phyloP scores from a whole-genome alignment of 2,329 filamentous ascomycete species.

The Ambrosiella xylebori region DNA sequence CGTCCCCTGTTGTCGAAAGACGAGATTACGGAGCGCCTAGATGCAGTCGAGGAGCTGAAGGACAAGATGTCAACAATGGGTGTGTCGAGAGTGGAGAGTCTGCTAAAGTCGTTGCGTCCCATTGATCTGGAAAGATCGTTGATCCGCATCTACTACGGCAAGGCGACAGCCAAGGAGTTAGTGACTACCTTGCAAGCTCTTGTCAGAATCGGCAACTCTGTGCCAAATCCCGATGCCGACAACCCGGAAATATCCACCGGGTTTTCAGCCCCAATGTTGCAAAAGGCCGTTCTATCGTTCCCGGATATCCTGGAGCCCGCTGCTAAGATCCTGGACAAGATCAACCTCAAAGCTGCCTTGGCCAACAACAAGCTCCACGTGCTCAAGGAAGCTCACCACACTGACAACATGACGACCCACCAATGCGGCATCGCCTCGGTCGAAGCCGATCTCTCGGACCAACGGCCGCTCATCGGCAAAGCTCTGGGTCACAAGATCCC shows the following conservation, averaged over 20 bases:
- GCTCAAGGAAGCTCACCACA: slow-evolving; percentile 75
- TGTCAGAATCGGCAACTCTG: slow-evolving; percentile 48
- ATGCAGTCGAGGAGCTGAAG: slow-evolving; percentile 73
- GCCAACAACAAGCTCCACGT: slow-evolving; percentile 87
- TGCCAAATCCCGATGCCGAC: slow-evolving; percentile 55
- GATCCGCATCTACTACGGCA: slow-evolving; percentile 93
- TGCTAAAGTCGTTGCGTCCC: slow-evolving; percentile 54
- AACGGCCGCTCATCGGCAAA: slow-evolving; percentile 52
- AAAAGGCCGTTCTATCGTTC: slow-evolving; percentile 54
- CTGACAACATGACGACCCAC: slow-evolving; percentile 72
- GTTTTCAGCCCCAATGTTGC: slow-evolving; percentile 54
- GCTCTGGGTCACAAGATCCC: slow-evolving; percentile 53
- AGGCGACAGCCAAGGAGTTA: slow-evolving; percentile 79
- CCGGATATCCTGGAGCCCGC: slow-evolving; percentile 62
- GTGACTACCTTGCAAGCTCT: slow-evolving; percentile 71
- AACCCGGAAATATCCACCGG: slow-evolving; percentile 42
- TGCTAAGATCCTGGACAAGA: slow-evolving; percentile 59
- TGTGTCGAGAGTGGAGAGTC: slow-evolving; percentile 55
- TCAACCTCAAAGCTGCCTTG: slow-evolving; percentile 69
- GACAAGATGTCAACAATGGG: slow-evolving; percentile 46
- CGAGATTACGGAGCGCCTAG: slow-evolving; percentile 59
- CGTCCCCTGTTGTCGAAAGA: slow-evolving; percentile 65
- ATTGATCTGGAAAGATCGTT: slow-evolving; percentile 76
- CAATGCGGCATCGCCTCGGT: slow-evolving; percentile 84
- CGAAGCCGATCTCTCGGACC: slow-evolving; percentile 70